Percentiles rank a stretch among this genome's conserved stretches.
phyloP scores from a whole-genome alignment of 129 eudicot genomes.

The Mikania micrantha region DNA sequence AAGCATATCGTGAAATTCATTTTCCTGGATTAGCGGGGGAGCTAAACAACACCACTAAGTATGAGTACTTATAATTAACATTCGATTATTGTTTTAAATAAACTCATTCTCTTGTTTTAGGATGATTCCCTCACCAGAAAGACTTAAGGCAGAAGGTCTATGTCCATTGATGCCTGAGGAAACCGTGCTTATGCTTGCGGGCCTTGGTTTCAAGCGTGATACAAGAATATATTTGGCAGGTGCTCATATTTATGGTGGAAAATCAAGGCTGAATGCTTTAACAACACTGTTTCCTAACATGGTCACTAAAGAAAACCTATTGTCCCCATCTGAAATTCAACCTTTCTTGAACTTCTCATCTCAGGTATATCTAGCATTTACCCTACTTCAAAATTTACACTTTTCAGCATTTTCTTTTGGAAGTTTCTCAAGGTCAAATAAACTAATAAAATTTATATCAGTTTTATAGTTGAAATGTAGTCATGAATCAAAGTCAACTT shows the following conservation, averaged over 20 bases:
- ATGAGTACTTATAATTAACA: constrained; percentile 23
- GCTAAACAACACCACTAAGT: constrained; percentile 57
- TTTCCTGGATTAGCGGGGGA: constrained; percentile 73
- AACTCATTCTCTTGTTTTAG: neutral
- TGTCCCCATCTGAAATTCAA: constrained; percentile 74
- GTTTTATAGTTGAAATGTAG: too few relatives aligned
- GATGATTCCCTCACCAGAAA: constrained; percentile 59
- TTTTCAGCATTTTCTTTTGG: neutral
- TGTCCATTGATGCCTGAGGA: constrained; percentile 98
- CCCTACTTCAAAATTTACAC: neutral
- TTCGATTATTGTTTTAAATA: neutral
- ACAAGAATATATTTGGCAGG: constrained; percentile 85
- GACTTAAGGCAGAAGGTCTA: constrained; percentile 68
- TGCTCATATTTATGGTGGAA: constrained; percentile 93
- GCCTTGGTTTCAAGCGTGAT: constrained; percentile 85
- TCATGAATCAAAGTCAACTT: neutral
- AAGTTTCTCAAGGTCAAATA: neutral
- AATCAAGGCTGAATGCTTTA: constrained; percentile 68
- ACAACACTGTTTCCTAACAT: constrained; percentile 79
- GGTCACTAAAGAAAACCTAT: constrained; percentile 80
- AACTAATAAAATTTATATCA: neutral
- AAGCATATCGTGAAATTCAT: constrained; percentile 81
- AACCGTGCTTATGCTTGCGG: constrained; percentile 98
- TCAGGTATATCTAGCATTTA: constrained; percentile 47
- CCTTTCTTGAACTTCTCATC: constrained; percentile 85